Base-by-base conservation (phyloP, 306 rosid species). In the Lagenaria siceraria region DNA sequence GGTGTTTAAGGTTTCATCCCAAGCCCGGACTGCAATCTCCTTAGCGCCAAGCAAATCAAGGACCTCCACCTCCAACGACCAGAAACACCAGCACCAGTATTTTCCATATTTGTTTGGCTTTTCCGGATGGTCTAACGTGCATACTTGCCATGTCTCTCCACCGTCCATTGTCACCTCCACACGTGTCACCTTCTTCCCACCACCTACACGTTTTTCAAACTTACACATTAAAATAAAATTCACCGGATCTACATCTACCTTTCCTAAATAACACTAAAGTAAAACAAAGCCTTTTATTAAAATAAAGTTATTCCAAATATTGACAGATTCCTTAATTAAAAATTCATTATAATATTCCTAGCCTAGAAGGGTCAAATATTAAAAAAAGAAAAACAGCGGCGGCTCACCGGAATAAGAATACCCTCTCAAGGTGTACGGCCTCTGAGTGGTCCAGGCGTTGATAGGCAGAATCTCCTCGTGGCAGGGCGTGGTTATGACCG, bases 351-450 rank as follows among this genome's bases (percentile, higher is more conserved):
- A 38, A 5, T 38, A 38, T 1, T 10, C 43, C 10, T 40, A 8
- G 10, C 0, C 36, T 33, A 4, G 36, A 0, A 8, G 10, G 9
- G 43, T 40, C 43, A 40, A 40, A 40, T 1, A 40, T 40, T 7
- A 10, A 42, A 6, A 36, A 36, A 4, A 60, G 18, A 13, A 40
- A 8, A 1, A 40, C 61, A 18, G 15, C n/a, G 19, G 38, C 18
- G 42, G 36, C 90, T 83, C 25, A 91, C 98, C 98, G 8, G 98
- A 94, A 78, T 94, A 94, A 21, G 98, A 85, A 36, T 94, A 94
- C 38, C 98, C 98, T 73, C 73, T 88, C 58, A 91, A 22, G 3
- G 81, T 78, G 77, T 91, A 91, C 0, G 98, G 89, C 58, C 79
- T 79, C 84, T 88, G 95, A 17, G 90, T 89, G 7, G 91, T 90